Conservation (phyloP, 2,329 filamentous ascomycete genomes). For the Aspergillus unguis region DNA sequence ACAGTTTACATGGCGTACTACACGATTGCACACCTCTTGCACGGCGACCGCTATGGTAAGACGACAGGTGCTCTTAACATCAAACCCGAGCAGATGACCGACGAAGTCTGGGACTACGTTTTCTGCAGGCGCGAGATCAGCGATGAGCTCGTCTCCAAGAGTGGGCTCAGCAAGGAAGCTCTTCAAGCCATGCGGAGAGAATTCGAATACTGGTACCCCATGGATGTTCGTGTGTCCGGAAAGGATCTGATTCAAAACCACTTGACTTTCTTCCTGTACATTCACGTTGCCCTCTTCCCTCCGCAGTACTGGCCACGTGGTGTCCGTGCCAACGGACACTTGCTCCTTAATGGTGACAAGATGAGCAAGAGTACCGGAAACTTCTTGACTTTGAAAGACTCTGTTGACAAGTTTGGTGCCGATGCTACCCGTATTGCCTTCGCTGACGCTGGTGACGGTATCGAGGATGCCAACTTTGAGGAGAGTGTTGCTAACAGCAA, state of each 20-base stretch:
- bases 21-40: conserved; percentile 62
- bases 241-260: conserved; percentile 95
- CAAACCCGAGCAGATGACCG: conserved; percentile 80
- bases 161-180: conserved; percentile 68
- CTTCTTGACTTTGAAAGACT: conserved; percentile 85
- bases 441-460: conserved; percentile 89
- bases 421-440: conserved; percentile 89
- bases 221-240: conserved; percentile 82
- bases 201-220: conserved; percentile 95
- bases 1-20: conserved; percentile 76
- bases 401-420: conserved; percentile 88
- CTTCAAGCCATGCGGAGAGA: conserved; percentile 81
- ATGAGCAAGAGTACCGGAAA: conserved; percentile 98
- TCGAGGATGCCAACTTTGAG: conserved; percentile 95
- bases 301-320: conserved; percentile 83
- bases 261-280: conserved; percentile 92
- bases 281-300: conserved; percentile 85
- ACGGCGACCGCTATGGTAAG: conserved; percentile 82
- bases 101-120: conserved; percentile 95
- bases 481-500: conserved; percentile 90
- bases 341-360: conserved; percentile 95
- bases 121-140: conserved; percentile 72
- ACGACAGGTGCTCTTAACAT: conserved; percentile 66
- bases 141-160: conserved; percentile 62
- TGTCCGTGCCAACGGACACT: conserved; percentile 85